Evolutionary conservation across 1,284 basidiomycete species (phyloP), one percentile per base, ranked within the genome.

Genomic region (Sporisorium graminicola): DNA sequence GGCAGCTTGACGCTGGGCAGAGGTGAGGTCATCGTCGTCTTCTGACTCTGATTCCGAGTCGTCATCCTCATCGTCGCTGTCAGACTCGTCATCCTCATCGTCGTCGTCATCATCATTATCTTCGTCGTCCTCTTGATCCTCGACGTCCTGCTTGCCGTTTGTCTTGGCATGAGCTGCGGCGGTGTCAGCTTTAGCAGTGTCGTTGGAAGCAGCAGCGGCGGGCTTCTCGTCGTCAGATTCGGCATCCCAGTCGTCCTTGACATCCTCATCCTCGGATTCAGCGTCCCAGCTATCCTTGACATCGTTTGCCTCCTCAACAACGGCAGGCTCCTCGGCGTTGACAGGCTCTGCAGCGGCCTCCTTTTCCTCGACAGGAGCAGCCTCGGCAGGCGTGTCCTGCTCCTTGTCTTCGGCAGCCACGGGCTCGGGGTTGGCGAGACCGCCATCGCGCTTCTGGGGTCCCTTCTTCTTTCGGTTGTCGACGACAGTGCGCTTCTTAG

Each of bases 381-480:
- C 26, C 33, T 57, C 50, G 24, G 53, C 49, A 33, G 59, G 22
- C 29, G 50, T n/a, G 47, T 37, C 26, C 58, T 65, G 47, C 59
- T 65, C 49, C 47, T 62, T 57, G 40, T 59, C 44, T 31, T 68
- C 65, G 29, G 65, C 55, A 24, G 62, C 55, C 20, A 73, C 65
- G 5, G 74, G 74, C 54, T 77, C 74, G 37, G 74, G 74, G 35
- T 73, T 55, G 49, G 66, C 70, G 53, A 77, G 69, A 53, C 74
- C 74, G 33, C 74, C 74, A 6, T 74, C 77, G n/a, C 71, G 72
- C 58, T 73, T 65, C 86, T 90, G 82, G 91, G 93, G 88, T 74
- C 79, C 59, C 83, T 92, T 94, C 88, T 95, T 96, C 86, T 92
- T 92, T 81, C 89, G 91, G 67, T 91, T 91, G 86, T 95, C 97